Conservation (phyloP, 176 grass and related monocot species). For the Elymus sibiricus region DNA sequence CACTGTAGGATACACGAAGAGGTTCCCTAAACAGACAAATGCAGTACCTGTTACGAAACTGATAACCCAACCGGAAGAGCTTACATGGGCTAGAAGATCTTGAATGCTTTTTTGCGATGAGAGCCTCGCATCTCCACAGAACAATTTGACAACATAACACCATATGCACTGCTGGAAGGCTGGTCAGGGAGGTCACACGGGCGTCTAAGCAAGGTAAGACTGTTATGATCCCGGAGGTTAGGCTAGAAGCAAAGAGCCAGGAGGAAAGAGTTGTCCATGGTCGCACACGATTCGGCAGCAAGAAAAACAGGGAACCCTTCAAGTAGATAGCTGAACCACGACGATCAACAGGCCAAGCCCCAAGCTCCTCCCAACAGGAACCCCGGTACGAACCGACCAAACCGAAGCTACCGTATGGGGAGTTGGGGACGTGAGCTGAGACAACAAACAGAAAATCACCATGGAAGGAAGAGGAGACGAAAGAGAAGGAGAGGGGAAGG, state of each 20-base stretch:
- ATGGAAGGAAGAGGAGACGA: too few relatives aligned
- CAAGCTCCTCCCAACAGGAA: too few relatives aligned
- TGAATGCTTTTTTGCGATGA: neutral
- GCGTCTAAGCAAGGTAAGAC: neutral
- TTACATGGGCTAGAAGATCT: neutral
- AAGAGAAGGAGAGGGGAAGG: slow-evolving; percentile 23
- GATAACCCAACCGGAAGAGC: neutral
- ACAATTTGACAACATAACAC: neutral
- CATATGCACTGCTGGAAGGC: slow-evolving; percentile 6
- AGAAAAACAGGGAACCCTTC: slow-evolving; percentile 11
- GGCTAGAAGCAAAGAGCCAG: neutral
- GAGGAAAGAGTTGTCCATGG: slow-evolving; percentile 11
- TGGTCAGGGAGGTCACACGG: neutral
- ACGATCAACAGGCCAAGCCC: too few relatives aligned
- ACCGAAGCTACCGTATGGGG: too few relatives aligned
- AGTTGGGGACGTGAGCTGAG: too few relatives aligned
- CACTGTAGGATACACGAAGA: slow-evolving; percentile 16
- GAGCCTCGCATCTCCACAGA: neutral
- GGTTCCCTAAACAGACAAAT: neutral
- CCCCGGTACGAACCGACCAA: too few relatives aligned
- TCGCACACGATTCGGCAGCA: slow-evolving; percentile 20
- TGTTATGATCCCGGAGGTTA: slow-evolving; percentile 14
- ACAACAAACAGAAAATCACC: too few relatives aligned
- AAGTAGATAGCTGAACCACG: slow-evolving; percentile 6
- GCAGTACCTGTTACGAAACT: neutral